A percentile compares a stretch with the other conserved stretches of the same genome.
phyloP scores from a whole-genome alignment of 768 basidiomycete species.

The Candolleomyces efflorescens region DNA sequence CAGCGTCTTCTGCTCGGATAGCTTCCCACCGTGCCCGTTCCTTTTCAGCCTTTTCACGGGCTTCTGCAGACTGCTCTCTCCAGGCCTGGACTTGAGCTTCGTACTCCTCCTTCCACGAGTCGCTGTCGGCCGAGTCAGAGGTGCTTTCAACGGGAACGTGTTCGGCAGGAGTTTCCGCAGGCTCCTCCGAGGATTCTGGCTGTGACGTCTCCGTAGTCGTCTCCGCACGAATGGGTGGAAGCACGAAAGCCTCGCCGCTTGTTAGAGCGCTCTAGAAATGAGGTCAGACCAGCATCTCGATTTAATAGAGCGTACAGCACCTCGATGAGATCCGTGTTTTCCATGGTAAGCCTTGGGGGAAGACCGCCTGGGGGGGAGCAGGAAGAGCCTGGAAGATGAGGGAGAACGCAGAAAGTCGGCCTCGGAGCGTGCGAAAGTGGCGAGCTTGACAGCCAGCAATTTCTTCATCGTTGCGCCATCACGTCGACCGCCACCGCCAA shows the following conservation, averaged over 20 bases:
- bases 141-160: constrained; percentile 1
- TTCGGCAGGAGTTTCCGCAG: background rate
- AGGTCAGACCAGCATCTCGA: background rate
- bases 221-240: constrained; percentile 25
- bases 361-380: background rate
- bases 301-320: background rate
- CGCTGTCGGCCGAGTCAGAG: constrained; percentile 15
- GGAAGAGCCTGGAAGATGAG: background rate
- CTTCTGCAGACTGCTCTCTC: constrained; percentile 69
- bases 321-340: constrained; percentile 7
- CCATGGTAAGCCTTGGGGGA: background rate
- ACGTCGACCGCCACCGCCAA: background rate
- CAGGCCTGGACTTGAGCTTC: constrained; percentile 65
- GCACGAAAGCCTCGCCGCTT: constrained; percentile 25
- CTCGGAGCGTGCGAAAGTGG: background rate
- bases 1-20: constrained; percentile 45
- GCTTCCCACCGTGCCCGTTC: constrained; percentile 71
- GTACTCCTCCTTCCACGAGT: constrained; percentile 64
- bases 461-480: constrained; percentile 3
- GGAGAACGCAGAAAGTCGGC: background rate
- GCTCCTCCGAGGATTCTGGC: constrained; percentile 4
- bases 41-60: constrained; percentile 70
- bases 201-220: constrained; percentile 2
- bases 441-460: background rate
- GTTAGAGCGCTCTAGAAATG: background rate